Evolutionary conservation across 495 filamentous ascomycete species (phyloP).

Genomic region (Cudoniella acicularis): DNA sequence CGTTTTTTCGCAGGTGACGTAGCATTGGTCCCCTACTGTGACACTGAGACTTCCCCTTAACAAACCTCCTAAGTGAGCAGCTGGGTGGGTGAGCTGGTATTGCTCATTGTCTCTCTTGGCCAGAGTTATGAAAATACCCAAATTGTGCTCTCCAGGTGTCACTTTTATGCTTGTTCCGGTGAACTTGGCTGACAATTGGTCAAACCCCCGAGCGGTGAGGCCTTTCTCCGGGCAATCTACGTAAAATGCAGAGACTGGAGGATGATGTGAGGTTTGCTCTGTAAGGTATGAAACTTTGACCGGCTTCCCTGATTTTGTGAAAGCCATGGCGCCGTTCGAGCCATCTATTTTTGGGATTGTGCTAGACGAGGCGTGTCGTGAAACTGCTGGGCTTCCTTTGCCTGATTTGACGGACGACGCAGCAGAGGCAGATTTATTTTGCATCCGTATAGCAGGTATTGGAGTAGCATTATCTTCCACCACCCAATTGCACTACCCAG

Average conservation of each 20-base stretch:
- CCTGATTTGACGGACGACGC: constrained; percentile 47
- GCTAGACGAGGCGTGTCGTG: constrained; percentile 5
- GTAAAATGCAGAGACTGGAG: constrained; percentile 94
- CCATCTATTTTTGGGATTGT: constrained; percentile 1
- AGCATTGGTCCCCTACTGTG: constrained; percentile 83
- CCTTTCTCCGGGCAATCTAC: constrained; percentile 91
- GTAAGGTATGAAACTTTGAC: constrained; percentile 88
- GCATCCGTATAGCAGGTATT: constrained; percentile 36
- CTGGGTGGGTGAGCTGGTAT: constrained; percentile 92
- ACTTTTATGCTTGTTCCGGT: constrained; percentile 93
- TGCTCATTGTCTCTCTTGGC: constrained; percentile 77
- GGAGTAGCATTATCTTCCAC: constrained; percentile 62
- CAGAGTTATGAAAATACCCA: constrained; percentile 91
- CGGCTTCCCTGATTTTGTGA: constrained; percentile 45
- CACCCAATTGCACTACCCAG: constrained; percentile 82
- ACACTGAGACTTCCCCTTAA: constrained; percentile 78
- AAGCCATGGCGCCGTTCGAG: neutral
- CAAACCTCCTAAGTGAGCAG: constrained; percentile 87
- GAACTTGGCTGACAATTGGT: constrained; percentile 96
- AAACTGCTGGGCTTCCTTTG: constrained; percentile 25
- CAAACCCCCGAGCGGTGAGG: constrained; percentile 82
- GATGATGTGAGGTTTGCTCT: constrained; percentile 98
- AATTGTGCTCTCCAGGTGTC: constrained; percentile 84
- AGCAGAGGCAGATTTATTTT: constrained; percentile 34
- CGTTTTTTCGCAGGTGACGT: constrained; percentile 80